These are phyloP conservation scores for Zoysia japonica DNA, from an alignment of 176 grass and related monocot genomes.

Conservation along the genomic window DNA sequence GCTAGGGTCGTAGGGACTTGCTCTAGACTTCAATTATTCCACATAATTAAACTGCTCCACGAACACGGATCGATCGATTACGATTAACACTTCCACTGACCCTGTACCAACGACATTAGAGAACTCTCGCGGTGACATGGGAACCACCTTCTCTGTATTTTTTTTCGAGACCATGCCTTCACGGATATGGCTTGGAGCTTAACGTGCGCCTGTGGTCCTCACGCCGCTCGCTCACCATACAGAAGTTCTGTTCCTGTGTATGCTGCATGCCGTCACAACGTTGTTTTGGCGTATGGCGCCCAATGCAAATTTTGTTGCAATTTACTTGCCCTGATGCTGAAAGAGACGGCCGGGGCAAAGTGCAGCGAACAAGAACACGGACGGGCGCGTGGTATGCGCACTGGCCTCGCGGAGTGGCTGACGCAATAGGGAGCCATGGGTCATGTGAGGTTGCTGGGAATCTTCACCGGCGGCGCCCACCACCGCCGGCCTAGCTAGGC, in stretches of 20 bases:
- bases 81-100: conserved; percentile 30
- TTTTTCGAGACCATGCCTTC: not conserved
- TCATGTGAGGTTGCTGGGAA: conserved; percentile 15
- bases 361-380: conserved; percentile 12
- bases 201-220: conserved; percentile 27
- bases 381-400: not conserved
- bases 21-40: conserved; percentile 50
- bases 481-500: conserved; percentile 53
- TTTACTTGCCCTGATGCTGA: not conserved
- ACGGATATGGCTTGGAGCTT: not conserved
- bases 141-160: conserved; percentile 22
- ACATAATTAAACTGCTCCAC: conserved; percentile 26
- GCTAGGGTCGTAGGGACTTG: conserved; percentile 6
- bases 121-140: conserved; percentile 26
- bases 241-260: not conserved
- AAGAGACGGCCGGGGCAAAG: conserved; percentile 10
- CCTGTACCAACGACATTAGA: conserved; percentile 5
- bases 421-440: not conserved
- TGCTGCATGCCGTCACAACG: not conserved
- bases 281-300: not conserved
- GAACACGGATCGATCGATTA: conserved; percentile 3
- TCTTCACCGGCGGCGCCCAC: conserved; percentile 30
- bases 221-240: conserved; percentile 1
- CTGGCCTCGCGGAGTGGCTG: conserved; percentile 13
- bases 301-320: not conserved